Conservation (phyloP, 31 red algal genomes). For the Odonthalia washingtoniensis region DNA sequence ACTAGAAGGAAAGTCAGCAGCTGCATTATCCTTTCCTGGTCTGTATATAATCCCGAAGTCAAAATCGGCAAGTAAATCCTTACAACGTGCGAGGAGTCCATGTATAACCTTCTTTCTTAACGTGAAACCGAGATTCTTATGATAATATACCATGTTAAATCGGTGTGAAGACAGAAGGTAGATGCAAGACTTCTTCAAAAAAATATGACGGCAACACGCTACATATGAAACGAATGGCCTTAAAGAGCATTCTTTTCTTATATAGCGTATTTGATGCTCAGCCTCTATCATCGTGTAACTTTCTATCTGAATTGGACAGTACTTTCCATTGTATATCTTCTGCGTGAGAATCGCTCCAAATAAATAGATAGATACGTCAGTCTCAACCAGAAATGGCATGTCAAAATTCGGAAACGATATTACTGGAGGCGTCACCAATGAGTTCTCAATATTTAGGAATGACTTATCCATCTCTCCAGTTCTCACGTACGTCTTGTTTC, state of each 20-base stretch:
- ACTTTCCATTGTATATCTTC: background rate
- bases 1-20: background rate
- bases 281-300: conserved; percentile 6
- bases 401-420: background rate
- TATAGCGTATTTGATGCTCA: background rate
- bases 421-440: background rate
- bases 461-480: background rate
- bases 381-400: background rate
- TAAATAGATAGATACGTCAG: background rate
- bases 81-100: background rate
- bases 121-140: background rate
- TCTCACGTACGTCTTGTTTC: background rate
- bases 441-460: background rate
- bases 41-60: conserved; percentile 5
- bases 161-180: background rate
- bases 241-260: background rate
- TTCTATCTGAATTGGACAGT: background rate
- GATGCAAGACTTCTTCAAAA: conserved; percentile 9
- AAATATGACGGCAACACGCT: no score
- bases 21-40: background rate
- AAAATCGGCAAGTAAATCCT: conserved; percentile 4
- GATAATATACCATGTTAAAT: background rate
- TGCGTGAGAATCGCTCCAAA: background rate
- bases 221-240: no score
- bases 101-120: background rate